These are phyloP conservation scores for Claviceps sp. DNA, from an alignment of 2,329 filamentous ascomycete genomes.

Conservation along the genomic window DNA sequence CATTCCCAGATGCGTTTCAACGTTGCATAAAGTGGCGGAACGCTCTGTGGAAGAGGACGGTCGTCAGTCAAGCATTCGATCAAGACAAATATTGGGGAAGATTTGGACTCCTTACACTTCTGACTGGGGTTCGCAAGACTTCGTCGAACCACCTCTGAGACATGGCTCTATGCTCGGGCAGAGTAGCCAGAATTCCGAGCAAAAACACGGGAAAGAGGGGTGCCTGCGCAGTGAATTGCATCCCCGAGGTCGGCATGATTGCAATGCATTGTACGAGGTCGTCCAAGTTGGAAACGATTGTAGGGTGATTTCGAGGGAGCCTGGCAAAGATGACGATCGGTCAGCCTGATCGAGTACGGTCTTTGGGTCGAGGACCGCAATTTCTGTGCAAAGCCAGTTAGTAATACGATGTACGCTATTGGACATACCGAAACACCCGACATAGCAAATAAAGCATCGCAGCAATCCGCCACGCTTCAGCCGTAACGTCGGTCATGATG, in stretches of 20 bases:
- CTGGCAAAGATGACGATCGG: slow-evolving; percentile 9
- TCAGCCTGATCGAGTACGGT: not conserved
- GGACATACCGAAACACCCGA: slow-evolving; percentile 21
- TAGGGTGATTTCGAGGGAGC: slow-evolving; percentile 23
- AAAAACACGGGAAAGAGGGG: slow-evolving; percentile 28
- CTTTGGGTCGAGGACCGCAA: not conserved
- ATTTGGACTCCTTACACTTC: slow-evolving; percentile 22
- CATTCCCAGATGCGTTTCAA: slow-evolving; percentile 22
- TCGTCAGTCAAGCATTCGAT: not conserved
- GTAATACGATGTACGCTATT: not conserved
- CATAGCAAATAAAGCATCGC: slow-evolving; percentile 26
- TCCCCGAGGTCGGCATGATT: slow-evolving; percentile 28
- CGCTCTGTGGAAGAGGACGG: slow-evolving; percentile 17
- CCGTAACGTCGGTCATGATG: slow-evolving; percentile 26
- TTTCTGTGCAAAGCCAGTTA: not conserved
- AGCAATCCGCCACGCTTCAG: slow-evolving; percentile 27
- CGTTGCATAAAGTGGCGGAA: slow-evolving; percentile 23
- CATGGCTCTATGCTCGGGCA: slow-evolving; percentile 14
- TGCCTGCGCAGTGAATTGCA: slow-evolving; percentile 27
- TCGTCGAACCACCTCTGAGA: slow-evolving; percentile 23
- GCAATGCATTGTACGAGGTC: slow-evolving; percentile 24
- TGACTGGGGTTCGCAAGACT: slow-evolving; percentile 23
- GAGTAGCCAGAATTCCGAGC: slow-evolving; percentile 23
- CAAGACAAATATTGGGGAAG: not conserved
- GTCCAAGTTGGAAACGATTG: slow-evolving; percentile 18